Percentiles rank a stretch among this genome's conserved stretches.
These are phyloP conservation scores for Wickerhamia fluorescens DNA, from an alignment of 805 yeast genomes.

Conservation along the genomic window DNA sequence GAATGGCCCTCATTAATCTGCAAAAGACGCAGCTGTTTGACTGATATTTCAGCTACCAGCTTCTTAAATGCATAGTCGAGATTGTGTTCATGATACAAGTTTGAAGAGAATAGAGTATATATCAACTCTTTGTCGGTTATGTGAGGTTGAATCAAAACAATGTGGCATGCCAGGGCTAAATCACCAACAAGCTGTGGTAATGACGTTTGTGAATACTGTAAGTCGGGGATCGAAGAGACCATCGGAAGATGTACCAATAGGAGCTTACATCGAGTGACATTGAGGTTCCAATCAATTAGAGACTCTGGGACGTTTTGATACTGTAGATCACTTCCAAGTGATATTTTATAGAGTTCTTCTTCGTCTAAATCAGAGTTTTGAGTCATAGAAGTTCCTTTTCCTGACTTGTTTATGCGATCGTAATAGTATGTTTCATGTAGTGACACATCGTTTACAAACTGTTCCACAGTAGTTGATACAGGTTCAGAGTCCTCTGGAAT, in stretches of 20 bases:
- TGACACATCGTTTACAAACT: conserved; percentile 35
- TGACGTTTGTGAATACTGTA: conserved; percentile 23
- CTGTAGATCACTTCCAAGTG: conserved; percentile 32
- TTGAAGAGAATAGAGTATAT: conserved; percentile 32
- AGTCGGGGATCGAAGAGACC: conserved; percentile 31
- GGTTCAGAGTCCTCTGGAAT: conserved; percentile 41
- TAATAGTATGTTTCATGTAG: conserved; percentile 27
- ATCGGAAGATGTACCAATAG: conserved; percentile 34
- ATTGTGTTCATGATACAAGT: conserved; percentile 43
- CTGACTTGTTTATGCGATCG: conserved; percentile 4
- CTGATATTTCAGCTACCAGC: conserved; percentile 44
- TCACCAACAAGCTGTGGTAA: conserved; percentile 38
- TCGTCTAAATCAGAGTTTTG: conserved; percentile 12
- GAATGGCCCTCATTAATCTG: conserved; percentile 25
- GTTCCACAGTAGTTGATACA: conserved; percentile 35
- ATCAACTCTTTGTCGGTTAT: conserved; percentile 38
- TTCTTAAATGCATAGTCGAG: conserved; percentile 38
- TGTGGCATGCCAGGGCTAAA: conserved; percentile 33
- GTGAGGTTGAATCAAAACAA: conserved; percentile 32
- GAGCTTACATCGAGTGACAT: conserved; percentile 42
- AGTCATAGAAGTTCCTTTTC: conserved; percentile 7
- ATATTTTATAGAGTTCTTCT: conserved; percentile 28
- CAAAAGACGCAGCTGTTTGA: conserved; percentile 37
- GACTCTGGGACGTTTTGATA: conserved; percentile 35
- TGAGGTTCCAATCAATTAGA: conserved; percentile 46